These are phyloP conservation scores for Suillus decipiens DNA, from an alignment of 768 basidiomycete species.

Conservation along the genomic window DNA sequence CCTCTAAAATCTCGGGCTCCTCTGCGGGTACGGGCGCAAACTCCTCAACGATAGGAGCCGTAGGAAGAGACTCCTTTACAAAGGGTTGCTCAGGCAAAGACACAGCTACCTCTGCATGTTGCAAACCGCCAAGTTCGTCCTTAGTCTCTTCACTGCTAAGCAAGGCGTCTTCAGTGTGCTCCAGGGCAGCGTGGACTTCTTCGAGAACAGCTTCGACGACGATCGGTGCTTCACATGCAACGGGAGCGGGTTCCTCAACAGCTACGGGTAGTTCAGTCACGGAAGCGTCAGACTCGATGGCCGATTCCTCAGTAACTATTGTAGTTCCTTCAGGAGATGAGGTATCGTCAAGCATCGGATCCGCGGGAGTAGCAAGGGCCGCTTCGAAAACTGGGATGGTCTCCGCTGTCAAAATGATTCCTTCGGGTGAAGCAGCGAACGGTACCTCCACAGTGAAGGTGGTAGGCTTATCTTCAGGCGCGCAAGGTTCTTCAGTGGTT, in stretches of 20 bases:
- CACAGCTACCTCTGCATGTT: neutral
- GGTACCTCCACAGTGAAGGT: constrained; percentile 1
- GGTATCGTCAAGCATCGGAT: neutral
- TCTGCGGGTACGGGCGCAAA: neutral
- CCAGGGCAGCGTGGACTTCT: neutral
- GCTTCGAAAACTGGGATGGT: neutral
- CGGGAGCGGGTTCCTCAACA: constrained; percentile 2
- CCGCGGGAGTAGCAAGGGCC: neutral
- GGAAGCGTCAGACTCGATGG: neutral
- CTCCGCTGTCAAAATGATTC: neutral
- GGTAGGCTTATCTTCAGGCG: neutral
- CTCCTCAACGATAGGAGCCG: neutral
- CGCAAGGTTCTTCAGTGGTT: constrained; percentile 6
- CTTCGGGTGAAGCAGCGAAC: neutral
- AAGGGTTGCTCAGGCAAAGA: neutral
- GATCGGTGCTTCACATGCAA: neutral
- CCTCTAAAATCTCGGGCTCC: constrained; percentile 5
- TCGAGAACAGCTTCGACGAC: neutral
- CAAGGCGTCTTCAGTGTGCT: neutral
- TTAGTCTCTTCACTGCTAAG: neutral
- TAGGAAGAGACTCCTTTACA: neutral
- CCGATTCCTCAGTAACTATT: neutral
- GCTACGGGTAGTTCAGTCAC: neutral
- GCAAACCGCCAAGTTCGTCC: neutral
- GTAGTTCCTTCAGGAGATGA: neutral